These are phyloP conservation scores for Heritiera littoralis DNA, from an alignment of 345 rosid species.

Conservation along the genomic window DNA sequence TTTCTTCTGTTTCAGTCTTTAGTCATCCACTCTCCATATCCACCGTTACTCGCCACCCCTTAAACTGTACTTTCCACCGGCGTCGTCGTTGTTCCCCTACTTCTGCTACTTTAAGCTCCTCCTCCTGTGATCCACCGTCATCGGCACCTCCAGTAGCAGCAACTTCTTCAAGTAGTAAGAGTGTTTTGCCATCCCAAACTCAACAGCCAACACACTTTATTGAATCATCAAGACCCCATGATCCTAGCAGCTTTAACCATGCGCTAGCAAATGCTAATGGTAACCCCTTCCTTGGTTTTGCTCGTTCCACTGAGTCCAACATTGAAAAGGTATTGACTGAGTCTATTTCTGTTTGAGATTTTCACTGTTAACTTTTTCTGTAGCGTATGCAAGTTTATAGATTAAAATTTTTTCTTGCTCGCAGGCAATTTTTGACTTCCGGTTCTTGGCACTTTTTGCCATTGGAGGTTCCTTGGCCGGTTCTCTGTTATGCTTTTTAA, in stretches of 20 bases:
- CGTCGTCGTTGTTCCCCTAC: conserved; percentile 29
- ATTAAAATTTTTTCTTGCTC: conserved; percentile 1
- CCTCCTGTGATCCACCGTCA: conserved; percentile 45
- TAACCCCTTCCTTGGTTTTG: conserved; percentile 38
- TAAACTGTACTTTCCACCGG: conserved; percentile 31
- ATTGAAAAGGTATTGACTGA: conserved; percentile 64
- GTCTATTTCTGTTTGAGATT: neutral
- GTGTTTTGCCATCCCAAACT: neutral
- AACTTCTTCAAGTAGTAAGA: conserved; percentile 25
- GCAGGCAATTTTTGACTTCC: conserved; percentile 86
- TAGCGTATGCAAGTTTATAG: neutral
- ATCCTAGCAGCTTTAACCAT: conserved; percentile 42
- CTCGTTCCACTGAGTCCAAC: conserved; percentile 66
- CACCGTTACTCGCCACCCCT: conserved; percentile 20
- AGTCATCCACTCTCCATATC: conserved; percentile 43
- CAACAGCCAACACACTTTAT: conserved; percentile 28
- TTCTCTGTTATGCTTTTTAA: conserved; percentile 83
- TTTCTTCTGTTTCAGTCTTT: conserved; percentile 40
- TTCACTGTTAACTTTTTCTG: neutral
- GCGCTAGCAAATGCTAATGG: conserved; percentile 34
- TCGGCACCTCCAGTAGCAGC: conserved; percentile 15
- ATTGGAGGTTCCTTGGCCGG: conserved; percentile 88
- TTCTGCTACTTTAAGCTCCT: conserved; percentile 47
- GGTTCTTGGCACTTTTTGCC: conserved; percentile 83
- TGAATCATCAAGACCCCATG: conserved; percentile 35